Base-by-base conservation (phyloP, 225 moss, liverwort and hornwort species). In the Takakia lepidozioides region DNA sequence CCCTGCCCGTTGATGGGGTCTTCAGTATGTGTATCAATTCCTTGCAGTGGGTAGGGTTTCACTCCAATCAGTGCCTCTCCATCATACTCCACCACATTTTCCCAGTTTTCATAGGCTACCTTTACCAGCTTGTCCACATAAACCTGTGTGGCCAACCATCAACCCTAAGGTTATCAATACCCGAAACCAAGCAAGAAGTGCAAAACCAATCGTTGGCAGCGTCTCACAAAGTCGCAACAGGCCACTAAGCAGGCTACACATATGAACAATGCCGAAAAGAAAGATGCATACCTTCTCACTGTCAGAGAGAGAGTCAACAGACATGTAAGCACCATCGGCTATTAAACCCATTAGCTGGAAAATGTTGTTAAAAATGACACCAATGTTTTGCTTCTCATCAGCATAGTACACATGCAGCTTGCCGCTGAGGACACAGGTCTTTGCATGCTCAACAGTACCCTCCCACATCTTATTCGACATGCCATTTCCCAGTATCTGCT, bases 381-480 rank as follows among this genome's bases (percentile, higher is more conserved):
- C 73, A 19, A 74, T 74, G 56, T 74, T 74, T 32, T 74, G 73
- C 48, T 74, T 68, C 56, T 74, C 73, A 34, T 74, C 73, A 7
- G 73, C 73, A 44, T 74, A 74, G 40, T 74, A 74, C 14, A 74
- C 73, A 48, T 74, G 68, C 51, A 74, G 46, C 56, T 74, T 74
- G 48, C 73, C 73, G 52, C 73, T 74, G 29, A 74, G 38, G 24
- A 74, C 73, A 27, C 73, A 74, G 1, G 73, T 74, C 56, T 74
- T 74, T 25, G 73, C 73, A 34, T 74, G 73, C 60, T 74, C 73
- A 28, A 74, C 73, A 52, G 73, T 74, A 24, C 73, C 73, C 60
- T 74, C 73, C 73, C 73, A 74, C 73, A 74, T 74, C 60, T 74
- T 74, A 29, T 74, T 74, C 30, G 73, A 74, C 73, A 74, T 74